phyloP scores from a whole-genome alignment of 345 rosid species.

The Laguncularia racemosa region DNA sequence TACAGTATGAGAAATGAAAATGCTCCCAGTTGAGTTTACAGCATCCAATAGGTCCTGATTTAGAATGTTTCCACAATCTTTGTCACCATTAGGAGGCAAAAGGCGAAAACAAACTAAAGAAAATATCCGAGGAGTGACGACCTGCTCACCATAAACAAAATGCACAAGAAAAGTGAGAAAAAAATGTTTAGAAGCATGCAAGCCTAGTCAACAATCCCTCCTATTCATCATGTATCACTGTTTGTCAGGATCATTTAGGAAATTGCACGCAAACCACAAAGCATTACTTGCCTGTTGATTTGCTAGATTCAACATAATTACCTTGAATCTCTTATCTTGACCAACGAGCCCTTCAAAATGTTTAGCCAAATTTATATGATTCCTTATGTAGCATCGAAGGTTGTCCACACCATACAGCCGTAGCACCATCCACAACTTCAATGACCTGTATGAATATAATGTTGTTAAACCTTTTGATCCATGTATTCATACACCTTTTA shows the following conservation, averaged over 20 bases:
- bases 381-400: conserved; percentile 62
- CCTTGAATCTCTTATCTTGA: conserved; percentile 77
- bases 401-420: conserved; percentile 69
- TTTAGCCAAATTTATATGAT: conserved; percentile 67
- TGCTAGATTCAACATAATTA: conserved; percentile 11
- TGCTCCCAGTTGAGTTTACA: conserved; percentile 70
- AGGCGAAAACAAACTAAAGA: conserved; percentile 76
- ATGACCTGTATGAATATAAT: conserved; percentile 35
- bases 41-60: conserved; percentile 62
- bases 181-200: too few species aligned
- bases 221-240: too few species aligned
- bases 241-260: too few species aligned
- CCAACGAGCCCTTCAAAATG: conserved; percentile 51
- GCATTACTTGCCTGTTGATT: too few species aligned
- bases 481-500: background rate
- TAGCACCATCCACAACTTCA: conserved; percentile 91
- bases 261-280: too few species aligned
- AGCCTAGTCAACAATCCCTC: too few species aligned
- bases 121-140: conserved; percentile 67
- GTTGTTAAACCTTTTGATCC: too few species aligned
- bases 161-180: too few species aligned
- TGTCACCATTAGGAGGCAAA: conserved; percentile 23
- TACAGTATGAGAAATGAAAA: conserved; percentile 82
- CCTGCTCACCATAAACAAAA: conserved; percentile 22
- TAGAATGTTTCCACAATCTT: conserved; percentile 35